Evolutionary conservation across 352 stramenopile species (phyloP).

Genomic region (Pythium brassicae): DNA sequence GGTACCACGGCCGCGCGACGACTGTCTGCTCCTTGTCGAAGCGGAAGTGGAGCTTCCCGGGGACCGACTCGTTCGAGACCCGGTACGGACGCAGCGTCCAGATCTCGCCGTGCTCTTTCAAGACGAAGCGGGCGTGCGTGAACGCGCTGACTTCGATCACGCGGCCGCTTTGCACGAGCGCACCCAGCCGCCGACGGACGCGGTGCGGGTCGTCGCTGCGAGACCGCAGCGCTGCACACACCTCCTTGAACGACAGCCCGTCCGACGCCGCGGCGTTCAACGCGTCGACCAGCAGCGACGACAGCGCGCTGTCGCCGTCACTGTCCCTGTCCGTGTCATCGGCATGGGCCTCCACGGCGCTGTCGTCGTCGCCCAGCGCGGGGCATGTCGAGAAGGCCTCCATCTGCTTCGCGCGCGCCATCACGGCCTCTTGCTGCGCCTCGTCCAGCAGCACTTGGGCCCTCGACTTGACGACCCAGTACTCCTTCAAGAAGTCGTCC

Average conservation of each 20-base stretch:
- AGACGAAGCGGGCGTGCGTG: constrained; percentile 45
- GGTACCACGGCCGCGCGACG: constrained; percentile 64
- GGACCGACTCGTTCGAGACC: constrained; percentile 32
- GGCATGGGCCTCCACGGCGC: too few species aligned
- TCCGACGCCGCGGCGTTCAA: not conserved
- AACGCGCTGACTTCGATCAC: constrained; percentile 70
- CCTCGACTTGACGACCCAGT: constrained; percentile 62
- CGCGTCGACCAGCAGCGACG: not conserved
- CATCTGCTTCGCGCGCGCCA: constrained; percentile 13
- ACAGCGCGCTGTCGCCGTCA: not conserved
- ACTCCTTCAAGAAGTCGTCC: constrained; percentile 72
- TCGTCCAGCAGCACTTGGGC: constrained; percentile 21
- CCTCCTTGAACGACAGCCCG: constrained; percentile 11
- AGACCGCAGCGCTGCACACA: not conserved
- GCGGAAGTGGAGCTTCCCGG: constrained; percentile 60
- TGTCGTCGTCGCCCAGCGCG: not conserved
- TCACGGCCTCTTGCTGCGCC: constrained; percentile 14
- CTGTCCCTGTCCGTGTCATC: too few species aligned
- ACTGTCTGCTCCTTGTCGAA: constrained; percentile 62
- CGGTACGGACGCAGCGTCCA: constrained; percentile 65
- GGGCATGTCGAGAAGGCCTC: constrained; percentile 38
- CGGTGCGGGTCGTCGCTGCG: too few species aligned
- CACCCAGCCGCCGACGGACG: constrained; percentile 32
- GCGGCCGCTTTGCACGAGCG: constrained; percentile 25
- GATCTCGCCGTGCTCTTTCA: constrained; percentile 34